These are phyloP conservation scores for Mycothermus thermophilus DNA, from an alignment of 495 filamentous ascomycete species.

Conservation along the genomic window DNA sequence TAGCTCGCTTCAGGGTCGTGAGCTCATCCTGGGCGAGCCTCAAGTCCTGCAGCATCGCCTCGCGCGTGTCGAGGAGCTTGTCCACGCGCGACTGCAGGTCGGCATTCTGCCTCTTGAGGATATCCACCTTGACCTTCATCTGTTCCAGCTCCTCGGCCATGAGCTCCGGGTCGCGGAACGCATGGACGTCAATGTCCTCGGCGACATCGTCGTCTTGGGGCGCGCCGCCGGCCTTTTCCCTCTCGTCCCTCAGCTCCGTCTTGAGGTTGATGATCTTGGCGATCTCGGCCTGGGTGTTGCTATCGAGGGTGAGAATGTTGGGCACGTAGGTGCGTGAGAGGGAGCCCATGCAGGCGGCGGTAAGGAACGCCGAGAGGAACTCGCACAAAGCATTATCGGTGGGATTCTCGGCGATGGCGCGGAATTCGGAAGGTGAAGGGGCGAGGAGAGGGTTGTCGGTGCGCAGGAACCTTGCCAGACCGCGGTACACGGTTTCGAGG, in stretches of 20 bases:
- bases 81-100: conserved; percentile 21
- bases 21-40: conserved; percentile 18
- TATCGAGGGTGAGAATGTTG: conserved; percentile 22
- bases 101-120: conserved; percentile 20
- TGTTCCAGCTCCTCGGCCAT: conserved; percentile 22
- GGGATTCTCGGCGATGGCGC: conserved; percentile 23
- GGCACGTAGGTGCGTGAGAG: conserved; percentile 41
- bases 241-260: conserved; percentile 17
- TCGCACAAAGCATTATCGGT: conserved; percentile 32
- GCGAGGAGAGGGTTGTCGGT: conserved; percentile 20
- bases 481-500: conserved; percentile 55
- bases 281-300: conserved; percentile 20
- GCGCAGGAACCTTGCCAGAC: conserved; percentile 50
- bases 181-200: conserved; percentile 7
- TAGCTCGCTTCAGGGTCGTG: conserved; percentile 14
- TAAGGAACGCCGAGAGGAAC: conserved; percentile 49
- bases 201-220: conserved; percentile 3
- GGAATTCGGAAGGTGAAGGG: conserved; percentile 23
- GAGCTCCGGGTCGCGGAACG: conserved; percentile 18
- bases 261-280: conserved; percentile 20
- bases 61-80: conserved; percentile 19
- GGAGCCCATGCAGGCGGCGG: conserved; percentile 46
- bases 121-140: conserved; percentile 16
- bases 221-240: conserved; percentile 14
- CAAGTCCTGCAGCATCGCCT: conserved; percentile 17